A percentile compares a stretch with the other conserved stretches of the same genome.
These are phyloP conservation scores for Citrus glauca DNA, from an alignment of 345 rosid genomes.

Conservation along the genomic window DNA sequence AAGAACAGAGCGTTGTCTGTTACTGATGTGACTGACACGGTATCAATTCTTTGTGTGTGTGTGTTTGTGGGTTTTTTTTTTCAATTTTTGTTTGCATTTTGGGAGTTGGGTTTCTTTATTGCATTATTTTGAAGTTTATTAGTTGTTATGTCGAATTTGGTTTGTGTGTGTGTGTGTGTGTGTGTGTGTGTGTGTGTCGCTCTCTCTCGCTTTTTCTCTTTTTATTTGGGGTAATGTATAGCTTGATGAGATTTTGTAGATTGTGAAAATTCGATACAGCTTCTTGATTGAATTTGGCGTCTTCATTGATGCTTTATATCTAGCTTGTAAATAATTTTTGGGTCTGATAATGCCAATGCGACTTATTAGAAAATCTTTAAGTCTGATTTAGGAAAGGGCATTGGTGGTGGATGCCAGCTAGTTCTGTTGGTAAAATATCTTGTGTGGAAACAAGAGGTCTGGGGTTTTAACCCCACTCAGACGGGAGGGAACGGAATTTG, in stretches of 20 bases:
- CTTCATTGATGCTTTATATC: not conserved
- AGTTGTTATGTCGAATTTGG: not conserved
- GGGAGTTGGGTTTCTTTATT: constrained; percentile 1
- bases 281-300: not conserved
- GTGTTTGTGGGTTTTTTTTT: not conserved
- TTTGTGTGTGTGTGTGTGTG: not conserved
- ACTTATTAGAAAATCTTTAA: not conserved
- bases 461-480: no score
- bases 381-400: not conserved
- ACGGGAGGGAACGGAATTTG: no score
- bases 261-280: not conserved
- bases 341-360: not conserved
- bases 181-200: not conserved
- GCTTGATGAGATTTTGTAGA: not conserved
- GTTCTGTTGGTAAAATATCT: no score
- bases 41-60: constrained; percentile 14
- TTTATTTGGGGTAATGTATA: not conserved
- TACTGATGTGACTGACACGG: constrained; percentile 66
- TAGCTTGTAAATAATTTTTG: not conserved
- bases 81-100: not conserved
- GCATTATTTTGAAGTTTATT: not conserved
- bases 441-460: no score
- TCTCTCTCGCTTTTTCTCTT: not conserved
- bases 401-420: not conserved
- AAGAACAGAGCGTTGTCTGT: constrained; percentile 54